phyloP scores from a whole-genome alignment of 192 early-diverging fungal genomes.

The Gonapodya sp. region DNA sequence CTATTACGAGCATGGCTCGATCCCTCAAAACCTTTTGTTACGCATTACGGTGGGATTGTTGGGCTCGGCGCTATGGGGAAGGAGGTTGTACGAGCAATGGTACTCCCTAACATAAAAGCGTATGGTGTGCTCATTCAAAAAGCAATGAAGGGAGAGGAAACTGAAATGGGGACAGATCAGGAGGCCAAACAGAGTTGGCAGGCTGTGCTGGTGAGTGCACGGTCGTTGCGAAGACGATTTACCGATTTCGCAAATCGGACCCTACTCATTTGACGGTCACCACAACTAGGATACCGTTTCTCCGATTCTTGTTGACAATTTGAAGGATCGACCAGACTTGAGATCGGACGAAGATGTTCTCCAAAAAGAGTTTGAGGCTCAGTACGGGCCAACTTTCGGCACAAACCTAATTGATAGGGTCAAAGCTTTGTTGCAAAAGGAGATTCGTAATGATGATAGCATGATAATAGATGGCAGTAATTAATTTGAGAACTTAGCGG shows the following conservation, averaged over 20 bases:
- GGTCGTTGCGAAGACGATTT: not conserved
- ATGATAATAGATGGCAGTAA: not conserved
- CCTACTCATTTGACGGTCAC: not conserved
- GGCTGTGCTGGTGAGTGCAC: not conserved
- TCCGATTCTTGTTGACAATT: not conserved
- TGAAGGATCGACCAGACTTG: not conserved
- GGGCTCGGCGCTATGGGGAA: constrained; percentile 66
- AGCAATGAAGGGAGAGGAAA: not conserved
- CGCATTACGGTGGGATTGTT: constrained; percentile 81
- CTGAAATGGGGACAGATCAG: not conserved
- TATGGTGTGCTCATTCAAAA: constrained; percentile 25
- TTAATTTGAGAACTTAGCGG: not conserved
- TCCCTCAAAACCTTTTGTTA: constrained; percentile 65
- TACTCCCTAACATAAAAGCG: constrained; percentile 67
- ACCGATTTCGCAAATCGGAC: not conserved
- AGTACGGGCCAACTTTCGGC: not conserved
- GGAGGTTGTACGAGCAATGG: constrained; percentile 63
- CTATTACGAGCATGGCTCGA: constrained; percentile 85
- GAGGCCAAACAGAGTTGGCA: not conserved
- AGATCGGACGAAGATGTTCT: not conserved
- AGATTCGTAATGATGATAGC: not conserved
- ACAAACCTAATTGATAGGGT: not conserved
- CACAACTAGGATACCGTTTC: not conserved
- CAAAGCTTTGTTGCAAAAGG: not conserved
- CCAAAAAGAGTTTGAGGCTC: not conserved